Evolutionary conservation across 2,329 filamentous ascomycete genomes (phyloP).

Genomic region (Lecanoromycetidae sp.): DNA sequence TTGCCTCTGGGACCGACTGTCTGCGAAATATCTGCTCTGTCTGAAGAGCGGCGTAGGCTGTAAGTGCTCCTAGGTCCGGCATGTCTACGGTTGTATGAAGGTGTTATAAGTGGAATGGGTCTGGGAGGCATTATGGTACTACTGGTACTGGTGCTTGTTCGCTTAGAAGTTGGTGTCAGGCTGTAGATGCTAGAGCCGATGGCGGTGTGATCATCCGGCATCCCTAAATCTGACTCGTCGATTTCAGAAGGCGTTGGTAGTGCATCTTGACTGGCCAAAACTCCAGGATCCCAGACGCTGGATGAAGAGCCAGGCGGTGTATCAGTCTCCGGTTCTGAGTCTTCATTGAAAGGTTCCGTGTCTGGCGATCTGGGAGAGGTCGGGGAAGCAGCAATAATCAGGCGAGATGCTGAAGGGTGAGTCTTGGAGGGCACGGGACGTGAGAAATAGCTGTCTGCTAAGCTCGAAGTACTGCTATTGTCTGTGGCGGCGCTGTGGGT

Average conservation of each 20-base stretch:
- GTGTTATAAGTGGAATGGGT: constrained; percentile 5
- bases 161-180: constrained; percentile 12
- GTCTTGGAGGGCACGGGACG: constrained; percentile 4
- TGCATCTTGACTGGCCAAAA: neutral
- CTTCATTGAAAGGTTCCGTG: constrained; percentile 6
- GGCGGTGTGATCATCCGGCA: constrained; percentile 5
- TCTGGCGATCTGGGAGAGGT: constrained; percentile 9
- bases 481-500: constrained; percentile 4
- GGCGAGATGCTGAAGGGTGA: constrained; percentile 10
- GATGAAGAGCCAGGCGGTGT: constrained; percentile 17
- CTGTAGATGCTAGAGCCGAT: constrained; percentile 15
- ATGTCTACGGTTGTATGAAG: constrained; percentile 7
- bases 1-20: constrained; percentile 2
- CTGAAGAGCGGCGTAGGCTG: constrained; percentile 11
- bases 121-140: constrained; percentile 11
- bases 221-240: constrained; percentile 4
- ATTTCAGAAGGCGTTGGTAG: constrained; percentile 1
- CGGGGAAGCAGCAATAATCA: constrained; percentile 10
- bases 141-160: constrained; percentile 12
- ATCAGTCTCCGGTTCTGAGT: constrained; percentile 7
- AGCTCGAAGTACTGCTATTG: constrained; percentile 17
- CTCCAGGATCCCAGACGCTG: constrained; percentile 17
- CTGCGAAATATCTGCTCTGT: constrained; percentile 13
- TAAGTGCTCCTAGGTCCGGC: constrained; percentile 11
- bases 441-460: constrained; percentile 16